These are phyloP conservation scores for Podospora comata DNA, from an alignment of 495 filamentous ascomycete genomes.

Conservation along the genomic window DNA sequence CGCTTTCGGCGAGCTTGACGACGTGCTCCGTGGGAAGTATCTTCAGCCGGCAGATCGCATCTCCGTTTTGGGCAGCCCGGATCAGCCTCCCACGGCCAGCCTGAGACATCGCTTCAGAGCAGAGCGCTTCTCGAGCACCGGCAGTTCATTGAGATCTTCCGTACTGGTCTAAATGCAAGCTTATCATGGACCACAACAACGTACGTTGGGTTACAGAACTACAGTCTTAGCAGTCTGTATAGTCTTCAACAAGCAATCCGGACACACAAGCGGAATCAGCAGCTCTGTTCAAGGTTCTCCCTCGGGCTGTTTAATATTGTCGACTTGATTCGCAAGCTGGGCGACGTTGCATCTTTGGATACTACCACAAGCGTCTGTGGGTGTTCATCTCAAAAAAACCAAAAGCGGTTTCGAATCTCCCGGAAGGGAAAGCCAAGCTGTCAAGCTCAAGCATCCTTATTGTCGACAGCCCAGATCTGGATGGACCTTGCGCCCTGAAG, in stretches of 20 bases:
- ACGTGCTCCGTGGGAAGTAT: constrained; percentile 19
- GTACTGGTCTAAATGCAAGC: too few relatives aligned
- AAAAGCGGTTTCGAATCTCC: constrained; percentile 4
- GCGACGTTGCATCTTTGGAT: neutral
- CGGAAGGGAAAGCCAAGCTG: constrained; percentile 5
- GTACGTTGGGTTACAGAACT: too few relatives aligned
- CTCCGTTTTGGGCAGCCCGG: constrained; percentile 28
- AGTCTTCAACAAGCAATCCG: too few relatives aligned
- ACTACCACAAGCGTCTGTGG: neutral
- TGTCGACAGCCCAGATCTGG: constrained; percentile 12
- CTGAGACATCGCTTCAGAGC: constrained; percentile 22
- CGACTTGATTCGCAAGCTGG: neutral
- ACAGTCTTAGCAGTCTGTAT: too few relatives aligned
- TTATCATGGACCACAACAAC: too few relatives aligned
- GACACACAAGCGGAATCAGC: neutral
- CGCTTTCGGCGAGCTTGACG: constrained; percentile 6
- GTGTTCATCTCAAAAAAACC: neutral
- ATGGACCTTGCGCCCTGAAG: constrained; percentile 13
- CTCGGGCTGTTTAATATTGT: neutral
- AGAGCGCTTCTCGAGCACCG: neutral
- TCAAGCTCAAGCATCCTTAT: constrained; percentile 11
- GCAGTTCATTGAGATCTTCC: too few relatives aligned
- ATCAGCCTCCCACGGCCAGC: constrained; percentile 17
- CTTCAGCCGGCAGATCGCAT: constrained; percentile 20
- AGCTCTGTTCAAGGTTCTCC: neutral